Evolutionary conservation across 352 stramenopile genomes (phyloP).

Genomic region (Phytophthora cryptogea): DNA sequence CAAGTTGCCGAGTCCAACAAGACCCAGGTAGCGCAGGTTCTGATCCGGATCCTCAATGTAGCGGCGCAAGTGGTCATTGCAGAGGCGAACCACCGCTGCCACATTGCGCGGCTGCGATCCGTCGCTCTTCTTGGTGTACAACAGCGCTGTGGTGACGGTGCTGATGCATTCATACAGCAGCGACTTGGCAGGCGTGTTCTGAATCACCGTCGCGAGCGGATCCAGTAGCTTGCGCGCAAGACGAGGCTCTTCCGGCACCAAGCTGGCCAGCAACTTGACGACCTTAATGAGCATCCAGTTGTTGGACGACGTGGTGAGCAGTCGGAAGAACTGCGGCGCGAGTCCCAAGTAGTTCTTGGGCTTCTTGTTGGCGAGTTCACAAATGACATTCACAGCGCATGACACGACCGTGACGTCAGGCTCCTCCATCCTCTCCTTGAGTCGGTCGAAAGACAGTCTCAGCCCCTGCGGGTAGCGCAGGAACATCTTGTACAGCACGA

Average conservation of each 20-base stretch:
- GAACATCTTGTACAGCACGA: conserved; percentile 99
- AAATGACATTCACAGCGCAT: conserved; percentile 99
- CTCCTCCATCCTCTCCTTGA: conserved; percentile 97
- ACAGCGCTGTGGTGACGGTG: conserved; percentile 96
- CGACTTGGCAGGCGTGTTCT: conserved; percentile 98
- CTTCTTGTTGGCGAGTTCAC: conserved; percentile 98
- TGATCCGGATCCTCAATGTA: conserved; percentile 99
- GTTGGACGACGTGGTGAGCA: conserved; percentile 98
- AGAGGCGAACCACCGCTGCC: conserved; percentile 94
- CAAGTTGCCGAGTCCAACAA: conserved; percentile 97
- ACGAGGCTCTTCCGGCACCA: conserved; percentile 97
- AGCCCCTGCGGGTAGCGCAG: conserved; percentile 98
- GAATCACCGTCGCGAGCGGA: conserved; percentile 96
- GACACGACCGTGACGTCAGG: conserved; percentile 95
- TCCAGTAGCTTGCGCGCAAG: conserved; percentile 98
- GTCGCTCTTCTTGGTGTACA: conserved; percentile 96
- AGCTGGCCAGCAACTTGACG: conserved; percentile 97
- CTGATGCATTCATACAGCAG: conserved; percentile 98
- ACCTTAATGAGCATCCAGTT: conserved; percentile 99
- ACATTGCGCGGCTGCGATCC: conserved; percentile 95
- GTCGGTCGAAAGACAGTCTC: conserved; percentile 96
- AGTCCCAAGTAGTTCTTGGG: conserved; percentile 98
- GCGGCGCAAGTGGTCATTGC: conserved; percentile 93
- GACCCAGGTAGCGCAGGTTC: conserved; percentile 98
- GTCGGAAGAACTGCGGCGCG: conserved; percentile 97